Percentiles rank a stretch among this genome's conserved stretches.
Evolutionary conservation across 2,329 filamentous ascomycete genomes (phyloP).

Genomic region (Trichophyton schoenleinii): DNA sequence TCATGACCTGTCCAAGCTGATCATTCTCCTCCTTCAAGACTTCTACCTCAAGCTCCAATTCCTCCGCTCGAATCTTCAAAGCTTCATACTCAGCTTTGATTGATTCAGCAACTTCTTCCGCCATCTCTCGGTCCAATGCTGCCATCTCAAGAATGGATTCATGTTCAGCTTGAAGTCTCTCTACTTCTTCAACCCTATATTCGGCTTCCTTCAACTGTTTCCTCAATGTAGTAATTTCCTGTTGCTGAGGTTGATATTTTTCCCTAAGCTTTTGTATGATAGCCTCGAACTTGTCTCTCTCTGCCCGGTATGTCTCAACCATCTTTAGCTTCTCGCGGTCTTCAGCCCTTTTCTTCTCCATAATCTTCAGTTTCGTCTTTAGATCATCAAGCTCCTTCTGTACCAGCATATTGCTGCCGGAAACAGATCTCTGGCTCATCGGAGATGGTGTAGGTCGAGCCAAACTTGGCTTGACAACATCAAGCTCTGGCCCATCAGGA

Average conservation of each 20-base stretch:
- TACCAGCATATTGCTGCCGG: conserved; percentile 33
- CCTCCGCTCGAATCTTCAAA: conserved; percentile 63
- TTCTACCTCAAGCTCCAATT: conserved; percentile 77
- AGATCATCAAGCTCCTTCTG: conserved; percentile 70
- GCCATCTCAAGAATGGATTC: conserved; percentile 77
- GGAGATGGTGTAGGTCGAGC: conserved; percentile 1
- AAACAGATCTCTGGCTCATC: conserved; percentile 31
- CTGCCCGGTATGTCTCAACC: conserved; percentile 58
- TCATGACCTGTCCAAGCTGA: conserved; percentile 73
- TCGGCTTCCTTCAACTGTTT: conserved; percentile 68
- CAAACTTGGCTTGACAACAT: conserved; percentile 5
- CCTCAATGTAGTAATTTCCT: conserved; percentile 64
- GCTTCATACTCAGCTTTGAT: conserved; percentile 68
- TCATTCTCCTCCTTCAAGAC: conserved; percentile 76
- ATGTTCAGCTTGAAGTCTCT: conserved; percentile 66
- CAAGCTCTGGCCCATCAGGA: conserved; percentile 17
- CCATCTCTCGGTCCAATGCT: conserved; percentile 86
- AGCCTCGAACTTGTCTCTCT: conserved; percentile 46
- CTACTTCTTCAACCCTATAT: conserved; percentile 53
- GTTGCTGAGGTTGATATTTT: conserved; percentile 75
- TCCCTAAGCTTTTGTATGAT: conserved; percentile 85
- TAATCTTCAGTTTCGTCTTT: conserved; percentile 70
- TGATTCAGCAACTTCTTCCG: conserved; percentile 79
- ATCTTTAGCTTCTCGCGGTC: conserved; percentile 74
- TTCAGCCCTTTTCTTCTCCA: conserved; percentile 77